phyloP scores from a whole-genome alignment of 371 early-diverging fungal species.

The Nematocida sp. region DNA sequence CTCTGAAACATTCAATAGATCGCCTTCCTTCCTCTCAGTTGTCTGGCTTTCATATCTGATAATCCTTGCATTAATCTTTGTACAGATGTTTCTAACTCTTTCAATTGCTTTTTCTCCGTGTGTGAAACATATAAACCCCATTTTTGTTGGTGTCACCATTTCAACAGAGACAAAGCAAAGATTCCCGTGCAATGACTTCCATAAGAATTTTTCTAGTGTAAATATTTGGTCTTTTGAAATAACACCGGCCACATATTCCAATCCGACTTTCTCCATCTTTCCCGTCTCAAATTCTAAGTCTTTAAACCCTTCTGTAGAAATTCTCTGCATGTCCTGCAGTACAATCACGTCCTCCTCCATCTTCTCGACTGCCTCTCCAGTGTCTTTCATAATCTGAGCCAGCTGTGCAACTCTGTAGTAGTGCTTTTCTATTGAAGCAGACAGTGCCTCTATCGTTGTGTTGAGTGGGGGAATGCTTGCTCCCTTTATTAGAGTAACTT shows the following conservation, averaged over 20 bases:
- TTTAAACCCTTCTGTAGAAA: slow-evolving; percentile 48
- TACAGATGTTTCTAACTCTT: slow-evolving; percentile 63
- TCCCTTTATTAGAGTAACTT: slow-evolving; percentile 42
- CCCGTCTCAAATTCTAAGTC: slow-evolving; percentile 42
- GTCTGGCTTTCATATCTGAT: slow-evolving; percentile 34
- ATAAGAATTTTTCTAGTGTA: slow-evolving; percentile 64
- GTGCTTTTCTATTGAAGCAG: slow-evolving; percentile 63
- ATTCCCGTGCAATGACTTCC: slow-evolving; percentile 66
- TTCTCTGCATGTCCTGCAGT: slow-evolving; percentile 62
- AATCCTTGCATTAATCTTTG: slow-evolving; percentile 64
- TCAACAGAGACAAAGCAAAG: slow-evolving; percentile 59
- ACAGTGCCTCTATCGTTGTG: slow-evolving; percentile 41
- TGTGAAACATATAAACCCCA: slow-evolving; percentile 68
- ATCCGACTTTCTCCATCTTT: slow-evolving; percentile 19
- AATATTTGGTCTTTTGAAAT: slow-evolving; percentile 65
- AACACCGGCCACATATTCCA: slow-evolving; percentile 68
- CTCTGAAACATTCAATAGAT: slow-evolving; percentile 53
- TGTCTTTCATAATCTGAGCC: slow-evolving; percentile 61
- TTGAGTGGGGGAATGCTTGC: slow-evolving; percentile 31
- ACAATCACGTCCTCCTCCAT: slow-evolving; percentile 65
- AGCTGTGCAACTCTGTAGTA: slow-evolving; percentile 65
- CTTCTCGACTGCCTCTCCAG: slow-evolving; percentile 26
- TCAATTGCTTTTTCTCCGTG: slow-evolving; percentile 64
- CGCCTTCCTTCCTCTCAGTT: slow-evolving; percentile 49
- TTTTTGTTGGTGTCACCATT: slow-evolving; percentile 36